Evolutionary conservation across 1,284 basidiomycete genomes (phyloP), one percentile per base, ranked within the genome.

Genomic region (Mixia osmundae): DNA sequence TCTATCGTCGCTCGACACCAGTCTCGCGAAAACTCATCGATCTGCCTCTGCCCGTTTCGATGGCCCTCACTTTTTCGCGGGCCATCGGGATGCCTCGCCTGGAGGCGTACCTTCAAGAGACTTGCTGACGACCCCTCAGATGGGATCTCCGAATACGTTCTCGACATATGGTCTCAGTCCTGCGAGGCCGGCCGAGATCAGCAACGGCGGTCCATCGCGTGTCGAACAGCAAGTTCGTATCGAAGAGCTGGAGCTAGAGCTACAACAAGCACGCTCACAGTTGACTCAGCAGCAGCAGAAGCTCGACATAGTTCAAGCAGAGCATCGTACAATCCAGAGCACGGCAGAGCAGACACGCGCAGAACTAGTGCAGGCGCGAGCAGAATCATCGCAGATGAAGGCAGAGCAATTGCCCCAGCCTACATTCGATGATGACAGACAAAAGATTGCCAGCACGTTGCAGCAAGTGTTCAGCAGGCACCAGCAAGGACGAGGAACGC

Each of bases 51-150:
- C 12, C 24, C 10, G 31, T 5, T 47, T 47, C 35, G 40, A 44
- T 16, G 43, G 39, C 10, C 26, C 33, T 11, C 37, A 36, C n/a
- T 41, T 46, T 28, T 43, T 41, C 28, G 45, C 44, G 15, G 34
- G 40, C 23, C 41, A 44, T 30, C 20, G 25, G 14, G 37, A 43
- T n/a, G 43, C 44, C 3, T 15, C 38, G 6, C 26, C 35, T 8
- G 37, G 37, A 8, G 18, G 24, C 31, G 19, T 11, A 11, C 11
- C 11, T n/a, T 15, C 33, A 18, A 15, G 20, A 8, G 36, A 33
- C 20, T 27, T 33, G 3, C 20, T 38, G 14, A 33, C 37, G 11
- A 6, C 16, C 10, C 16, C 21, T n/a, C 11, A 2, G n/a, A 8
- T 16, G 21, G 9, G 14, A 22, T 33, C 35, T 1, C 28, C 26